Percentiles rank a stretch among this genome's conserved stretches.
Conservation (phyloP, 352 stramenopile species). For the Globisporangium apiculatum region DNA sequence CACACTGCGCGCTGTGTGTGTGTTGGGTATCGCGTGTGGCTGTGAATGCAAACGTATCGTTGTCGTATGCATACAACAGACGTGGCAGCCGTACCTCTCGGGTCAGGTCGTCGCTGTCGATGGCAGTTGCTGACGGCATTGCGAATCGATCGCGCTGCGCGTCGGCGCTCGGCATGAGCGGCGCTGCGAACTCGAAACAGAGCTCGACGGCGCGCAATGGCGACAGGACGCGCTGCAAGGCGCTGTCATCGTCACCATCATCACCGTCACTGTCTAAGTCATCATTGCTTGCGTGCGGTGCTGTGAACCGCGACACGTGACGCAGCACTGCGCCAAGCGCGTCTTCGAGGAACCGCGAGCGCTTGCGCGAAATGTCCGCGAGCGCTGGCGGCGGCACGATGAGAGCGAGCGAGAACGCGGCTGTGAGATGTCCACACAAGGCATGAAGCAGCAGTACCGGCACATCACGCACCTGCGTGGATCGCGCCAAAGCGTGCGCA, state of each 20-base stretch:
- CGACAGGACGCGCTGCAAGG: conserved; percentile 2
- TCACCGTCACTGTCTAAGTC: neutral
- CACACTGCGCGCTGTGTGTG: conserved; percentile 17
- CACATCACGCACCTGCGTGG: neutral
- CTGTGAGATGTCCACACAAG: too few species aligned
- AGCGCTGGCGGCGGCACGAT: conserved; percentile 23
- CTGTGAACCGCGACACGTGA: conserved; percentile 12
- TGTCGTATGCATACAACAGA: neutral
- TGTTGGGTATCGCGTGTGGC: too few species aligned
- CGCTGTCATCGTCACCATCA: neutral
- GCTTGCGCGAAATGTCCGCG: conserved; percentile 45
- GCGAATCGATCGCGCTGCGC: neutral
- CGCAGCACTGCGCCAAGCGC: conserved; percentile 42
- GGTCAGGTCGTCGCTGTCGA: conserved; percentile 2
- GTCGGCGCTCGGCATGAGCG: conserved; percentile 10
- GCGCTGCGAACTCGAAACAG: conserved; percentile 17
- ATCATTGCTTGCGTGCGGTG: conserved; percentile 1
- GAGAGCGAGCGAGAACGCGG: neutral
- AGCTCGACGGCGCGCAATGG: conserved; percentile 11
- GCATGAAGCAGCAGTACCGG: neutral
- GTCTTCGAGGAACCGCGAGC: conserved; percentile 65
- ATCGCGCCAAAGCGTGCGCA: conserved; percentile 4
- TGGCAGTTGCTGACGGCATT: neutral
- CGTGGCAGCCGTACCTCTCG: conserved; percentile 11
- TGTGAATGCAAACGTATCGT: too few species aligned